Base-by-base conservation (phyloP, 805 yeast species). In the Maudiozyma barnettii region DNA sequence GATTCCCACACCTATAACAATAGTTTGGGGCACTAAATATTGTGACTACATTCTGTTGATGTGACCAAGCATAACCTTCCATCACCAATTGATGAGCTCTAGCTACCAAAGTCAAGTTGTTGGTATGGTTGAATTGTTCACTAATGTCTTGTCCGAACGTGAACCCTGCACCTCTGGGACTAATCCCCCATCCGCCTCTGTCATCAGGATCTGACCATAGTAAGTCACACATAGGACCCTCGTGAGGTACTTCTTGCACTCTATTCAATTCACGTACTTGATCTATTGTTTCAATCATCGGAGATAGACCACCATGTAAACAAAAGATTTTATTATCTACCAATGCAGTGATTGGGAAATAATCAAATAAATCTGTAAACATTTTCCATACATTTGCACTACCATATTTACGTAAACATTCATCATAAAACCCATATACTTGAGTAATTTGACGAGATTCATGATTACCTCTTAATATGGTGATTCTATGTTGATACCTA, bases 81-180 rank as follows among this genome's bases (percentile, higher is more conserved):
- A 90, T 90, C n/a, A 89, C 96, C 65, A 89, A 75, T 69, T 89
- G 97, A 72, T 89, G 97, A 9, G 96, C 96, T 70, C 97, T 79
- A 23, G 97, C 96, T 53, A 90, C 84, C 52, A 90, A 71, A 45
- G 84, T 75, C 54, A 90, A 72, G 54, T 84, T 89, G 65, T 90
- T 90, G 18, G 89, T 82, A 68, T 89, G 96, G 64, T 90, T 90
- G 69, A 90, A 90, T 63, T 88, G 95, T 64, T 86, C 95, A 55
- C 90, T 79, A 59, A 89, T 87, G 72, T 90, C 96, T 70, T 84
- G 95, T 58, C 97, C 97, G 78, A 90, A 90, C 61, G 96, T 87
- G 82, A 85, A 90, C 67, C 97, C 97, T 52, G 97, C 97, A 74
- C 96, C 96, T 78, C 97, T 81, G 67, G 96, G 96, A 62, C 93